These are phyloP conservation scores for Pseudocercospora crystallina DNA, from an alignment of 2,329 filamentous ascomycete species.

Conservation along the genomic window DNA sequence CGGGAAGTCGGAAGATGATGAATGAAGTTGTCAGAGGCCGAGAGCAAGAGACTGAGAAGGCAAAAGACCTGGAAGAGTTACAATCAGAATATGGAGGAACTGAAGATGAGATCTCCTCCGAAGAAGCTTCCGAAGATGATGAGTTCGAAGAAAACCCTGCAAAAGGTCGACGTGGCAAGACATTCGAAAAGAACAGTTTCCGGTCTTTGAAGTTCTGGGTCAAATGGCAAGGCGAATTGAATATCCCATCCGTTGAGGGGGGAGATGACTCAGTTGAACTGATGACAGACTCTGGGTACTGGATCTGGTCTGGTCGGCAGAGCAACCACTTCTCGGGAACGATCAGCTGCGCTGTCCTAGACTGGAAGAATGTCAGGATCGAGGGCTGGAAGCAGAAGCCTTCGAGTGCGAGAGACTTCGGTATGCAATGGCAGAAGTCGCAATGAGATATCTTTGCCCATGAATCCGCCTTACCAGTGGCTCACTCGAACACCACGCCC, in stretches of 20 bases:
- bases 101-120: not conserved
- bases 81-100: not conserved
- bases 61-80: not conserved
- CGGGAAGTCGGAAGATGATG: conserved; percentile 10
- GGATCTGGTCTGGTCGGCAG: conserved; percentile 17
- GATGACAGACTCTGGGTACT: conserved; percentile 11
- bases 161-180: not conserved
- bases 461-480: too few species aligned
- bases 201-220: conserved; percentile 24
- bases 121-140: not conserved
- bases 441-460: too few species aligned
- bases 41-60: not conserved
- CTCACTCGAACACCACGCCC: conserved; percentile 16
- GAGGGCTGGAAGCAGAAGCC: conserved; percentile 12
- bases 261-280: not conserved
- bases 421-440: conserved; percentile 2
- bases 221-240: conserved; percentile 10
- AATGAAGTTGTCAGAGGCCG: not conserved
- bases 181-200: conserved; percentile 24
- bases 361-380: conserved; percentile 19
- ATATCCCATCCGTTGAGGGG: not conserved
- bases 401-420: conserved; percentile 1
- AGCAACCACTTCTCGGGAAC: conserved; percentile 22
- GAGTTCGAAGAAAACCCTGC: not conserved
- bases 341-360: conserved; percentile 11